Percentiles rank a stretch among this genome's conserved stretches.
Evolutionary conservation across 306 rosid species (phyloP).

Genomic region (Cotoneaster glaucophyllus): DNA sequence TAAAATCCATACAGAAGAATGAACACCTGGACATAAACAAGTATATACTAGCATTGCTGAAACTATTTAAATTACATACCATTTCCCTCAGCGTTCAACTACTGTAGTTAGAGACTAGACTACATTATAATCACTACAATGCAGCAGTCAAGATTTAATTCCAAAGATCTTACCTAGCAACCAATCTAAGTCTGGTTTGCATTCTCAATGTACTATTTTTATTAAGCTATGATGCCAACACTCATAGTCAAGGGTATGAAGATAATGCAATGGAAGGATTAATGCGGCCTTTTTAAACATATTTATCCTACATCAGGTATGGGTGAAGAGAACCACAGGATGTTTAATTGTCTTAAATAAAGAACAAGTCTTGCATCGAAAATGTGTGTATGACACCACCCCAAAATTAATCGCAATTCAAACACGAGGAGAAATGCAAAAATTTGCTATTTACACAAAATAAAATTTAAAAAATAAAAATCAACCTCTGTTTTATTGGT

Average conservation of each 20-base stretch:
- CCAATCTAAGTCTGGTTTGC: background rate
- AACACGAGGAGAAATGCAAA: background rate
- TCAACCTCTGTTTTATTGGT: no score
- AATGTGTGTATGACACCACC: background rate
- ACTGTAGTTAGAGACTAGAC: background rate
- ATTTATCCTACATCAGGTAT: background rate
- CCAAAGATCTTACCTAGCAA: background rate
- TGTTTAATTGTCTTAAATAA: background rate
- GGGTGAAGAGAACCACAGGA: background rate
- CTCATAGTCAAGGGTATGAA: background rate
- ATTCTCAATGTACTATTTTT: background rate
- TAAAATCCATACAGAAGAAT: background rate
- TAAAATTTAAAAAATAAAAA: background rate
- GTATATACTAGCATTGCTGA: background rate
- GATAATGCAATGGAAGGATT: background rate
- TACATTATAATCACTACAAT: no score
- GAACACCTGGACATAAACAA: background rate
- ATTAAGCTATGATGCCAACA: background rate
- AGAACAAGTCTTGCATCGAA: background rate
- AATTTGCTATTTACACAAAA: background rate
- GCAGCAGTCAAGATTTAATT: background rate
- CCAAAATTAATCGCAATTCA: background rate
- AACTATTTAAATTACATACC: background rate
- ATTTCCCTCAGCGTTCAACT: background rate
- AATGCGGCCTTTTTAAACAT: background rate